phyloP scores from a whole-genome alignment of 495 filamentous ascomycete genomes.

The Xylaria palmicola region DNA sequence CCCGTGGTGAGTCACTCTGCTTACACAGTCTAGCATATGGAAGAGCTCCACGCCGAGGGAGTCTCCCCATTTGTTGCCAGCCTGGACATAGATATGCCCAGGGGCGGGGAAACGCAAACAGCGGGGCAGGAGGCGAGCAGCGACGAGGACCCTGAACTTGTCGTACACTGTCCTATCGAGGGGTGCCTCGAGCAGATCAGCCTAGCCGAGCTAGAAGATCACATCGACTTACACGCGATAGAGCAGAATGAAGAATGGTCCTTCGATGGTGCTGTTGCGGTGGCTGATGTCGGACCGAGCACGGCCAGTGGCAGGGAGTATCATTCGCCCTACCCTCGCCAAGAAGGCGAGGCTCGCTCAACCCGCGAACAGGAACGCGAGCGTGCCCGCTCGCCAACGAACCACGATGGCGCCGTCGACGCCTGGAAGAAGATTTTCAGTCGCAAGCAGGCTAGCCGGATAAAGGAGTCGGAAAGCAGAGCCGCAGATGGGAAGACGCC shows the following conservation, averaged over 20 bases:
- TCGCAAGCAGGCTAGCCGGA: background rate
- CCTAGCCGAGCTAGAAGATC: constrained; percentile 61
- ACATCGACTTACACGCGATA: constrained; percentile 70
- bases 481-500: constrained; percentile 26
- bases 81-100: constrained; percentile 22
- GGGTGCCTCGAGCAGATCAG: constrained; percentile 71
- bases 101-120: background rate
- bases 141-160: constrained; percentile 45
- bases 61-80: constrained; percentile 53
- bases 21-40: constrained; percentile 48
- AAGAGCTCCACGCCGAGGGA: constrained; percentile 53
- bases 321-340: constrained; percentile 20
- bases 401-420: background rate
- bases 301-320: background rate
- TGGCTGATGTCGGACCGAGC: background rate
- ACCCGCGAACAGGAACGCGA: background rate
- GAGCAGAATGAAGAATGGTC: constrained; percentile 47
- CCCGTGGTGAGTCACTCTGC: background rate
- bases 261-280: constrained; percentile 10
- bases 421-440: constrained; percentile 14
- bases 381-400: background rate
- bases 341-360: constrained; percentile 15
- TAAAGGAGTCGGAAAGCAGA: constrained; percentile 7
- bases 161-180: constrained; percentile 65
- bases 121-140: background rate